Evolutionary conservation across 2,329 filamentous ascomycete species (phyloP).

Genomic region (Beauveria medogensis): DNA sequence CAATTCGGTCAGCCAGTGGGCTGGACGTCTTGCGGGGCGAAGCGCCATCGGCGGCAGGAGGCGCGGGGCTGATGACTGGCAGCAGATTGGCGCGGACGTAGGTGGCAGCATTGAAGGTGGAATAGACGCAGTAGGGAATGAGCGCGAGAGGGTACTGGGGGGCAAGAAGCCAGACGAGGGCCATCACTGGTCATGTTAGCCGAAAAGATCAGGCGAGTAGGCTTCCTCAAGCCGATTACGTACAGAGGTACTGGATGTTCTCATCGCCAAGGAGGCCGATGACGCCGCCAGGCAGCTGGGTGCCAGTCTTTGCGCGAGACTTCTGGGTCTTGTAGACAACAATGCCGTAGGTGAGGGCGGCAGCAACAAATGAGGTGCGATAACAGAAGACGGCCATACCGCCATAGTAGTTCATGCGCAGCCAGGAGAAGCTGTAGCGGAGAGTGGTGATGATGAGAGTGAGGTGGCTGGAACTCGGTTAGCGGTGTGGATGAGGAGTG

Average conservation of each 20-base stretch:
- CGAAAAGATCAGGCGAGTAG: background rate
- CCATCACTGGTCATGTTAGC: constrained; percentile 59
- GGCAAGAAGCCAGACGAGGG: constrained; percentile 87
- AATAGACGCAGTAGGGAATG: constrained; percentile 93
- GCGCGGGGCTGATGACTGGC: constrained; percentile 69
- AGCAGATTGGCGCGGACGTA: constrained; percentile 92
- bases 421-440: constrained; percentile 77
- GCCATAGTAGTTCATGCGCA: constrained; percentile 81
- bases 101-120: constrained; percentile 94
- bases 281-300: constrained; percentile 49
- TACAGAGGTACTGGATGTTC: constrained; percentile 96
- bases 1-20: constrained; percentile 73
- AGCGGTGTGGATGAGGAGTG: constrained; percentile 8
- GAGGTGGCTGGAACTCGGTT: constrained; percentile 56
- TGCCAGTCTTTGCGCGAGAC: constrained; percentile 69
- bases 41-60: constrained; percentile 45
- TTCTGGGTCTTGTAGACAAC: constrained; percentile 97
- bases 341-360: constrained; percentile 89
- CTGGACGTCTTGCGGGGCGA: constrained; percentile 47
- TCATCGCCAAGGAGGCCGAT: constrained; percentile 72
- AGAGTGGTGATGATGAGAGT: constrained; percentile 74
- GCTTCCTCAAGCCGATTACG: constrained; percentile 24
- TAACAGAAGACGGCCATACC: constrained; percentile 75
- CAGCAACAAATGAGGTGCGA: constrained; percentile 81
- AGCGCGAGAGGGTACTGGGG: constrained; percentile 85